Conservation (phyloP, 2,329 filamentous ascomycete species). For the Alternaria longipes region DNA sequence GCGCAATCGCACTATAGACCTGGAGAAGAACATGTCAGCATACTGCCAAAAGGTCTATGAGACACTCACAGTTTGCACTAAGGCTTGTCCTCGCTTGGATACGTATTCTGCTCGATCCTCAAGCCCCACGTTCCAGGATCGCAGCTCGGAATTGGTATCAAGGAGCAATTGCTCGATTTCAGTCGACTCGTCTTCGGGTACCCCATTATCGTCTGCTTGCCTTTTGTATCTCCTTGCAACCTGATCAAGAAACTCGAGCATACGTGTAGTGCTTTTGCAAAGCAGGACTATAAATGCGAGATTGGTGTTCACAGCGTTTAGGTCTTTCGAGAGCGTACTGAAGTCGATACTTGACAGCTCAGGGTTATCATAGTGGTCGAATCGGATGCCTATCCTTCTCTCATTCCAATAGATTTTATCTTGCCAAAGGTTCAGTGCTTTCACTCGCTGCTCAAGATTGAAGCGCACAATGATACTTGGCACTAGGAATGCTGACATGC, state of each 20-base stretch:
- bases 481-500: conserved; percentile 15
- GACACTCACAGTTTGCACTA: conserved; percentile 26
- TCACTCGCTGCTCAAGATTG: conserved; percentile 10
- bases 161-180: conserved; percentile 8
- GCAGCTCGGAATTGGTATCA: conserved; percentile 17
- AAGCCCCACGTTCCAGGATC: conserved; percentile 19
- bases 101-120: conserved; percentile 29
- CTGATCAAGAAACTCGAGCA: conserved; percentile 24
- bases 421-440: conserved; percentile 10
- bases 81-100: conserved; percentile 22
- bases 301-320: conserved; percentile 19
- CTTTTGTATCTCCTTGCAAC: conserved; percentile 17
- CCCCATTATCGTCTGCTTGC: conserved; percentile 12
- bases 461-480: conserved; percentile 20
- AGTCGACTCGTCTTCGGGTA: conserved; percentile 1
- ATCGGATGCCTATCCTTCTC: conserved; percentile 13
- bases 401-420: conserved; percentile 20
- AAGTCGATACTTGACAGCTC: conserved; percentile 19
- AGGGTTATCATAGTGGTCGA: conserved; percentile 4
- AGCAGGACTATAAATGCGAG: conserved; percentile 10
- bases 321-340: conserved; percentile 6
- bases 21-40: neutral
- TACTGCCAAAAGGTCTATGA: neutral
- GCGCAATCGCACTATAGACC: conserved; percentile 33
- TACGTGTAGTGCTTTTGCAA: conserved; percentile 15